Evolutionary conservation across 495 filamentous ascomycete genomes (phyloP).

Genomic region (Immersiella caudata): DNA sequence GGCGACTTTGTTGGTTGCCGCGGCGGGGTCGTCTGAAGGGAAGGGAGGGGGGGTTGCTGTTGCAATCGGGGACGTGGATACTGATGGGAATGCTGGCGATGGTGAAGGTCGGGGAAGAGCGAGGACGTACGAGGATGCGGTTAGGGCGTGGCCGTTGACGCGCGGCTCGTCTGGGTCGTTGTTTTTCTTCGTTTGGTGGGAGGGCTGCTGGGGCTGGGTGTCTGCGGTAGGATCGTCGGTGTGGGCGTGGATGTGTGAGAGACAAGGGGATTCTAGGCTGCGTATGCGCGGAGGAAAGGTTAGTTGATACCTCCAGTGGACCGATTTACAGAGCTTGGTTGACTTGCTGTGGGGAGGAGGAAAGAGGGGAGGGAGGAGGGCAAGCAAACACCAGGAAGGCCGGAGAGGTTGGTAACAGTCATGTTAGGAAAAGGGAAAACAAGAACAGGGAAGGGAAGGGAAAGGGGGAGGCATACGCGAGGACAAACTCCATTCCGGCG

Average conservation of each 20-base stretch:
- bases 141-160: slow-evolving; percentile 3
- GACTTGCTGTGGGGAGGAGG: no score
- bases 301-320: no score
- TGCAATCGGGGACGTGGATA: neutral
- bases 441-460: no score
- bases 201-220: neutral
- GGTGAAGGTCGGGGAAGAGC: neutral
- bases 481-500: slow-evolving; percentile 8
- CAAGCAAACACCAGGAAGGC: no score
- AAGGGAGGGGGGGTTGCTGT: neutral
- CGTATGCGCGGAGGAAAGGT: no score
- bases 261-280: slow-evolving; percentile 7
- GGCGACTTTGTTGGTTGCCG: neutral
- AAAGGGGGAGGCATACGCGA: neutral
- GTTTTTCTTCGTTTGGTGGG: neutral
- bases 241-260: neutral
- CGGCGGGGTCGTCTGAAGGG: neutral
- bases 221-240: neutral
- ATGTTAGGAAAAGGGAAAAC: no score
- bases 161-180: neutral
- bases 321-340: no score
- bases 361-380: no score
- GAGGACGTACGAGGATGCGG: neutral
- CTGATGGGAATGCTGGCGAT: neutral
- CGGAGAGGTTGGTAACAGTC: no score